Conservation (phyloP, 305 asterid genomes). For the Fraxinus floribunda region DNA sequence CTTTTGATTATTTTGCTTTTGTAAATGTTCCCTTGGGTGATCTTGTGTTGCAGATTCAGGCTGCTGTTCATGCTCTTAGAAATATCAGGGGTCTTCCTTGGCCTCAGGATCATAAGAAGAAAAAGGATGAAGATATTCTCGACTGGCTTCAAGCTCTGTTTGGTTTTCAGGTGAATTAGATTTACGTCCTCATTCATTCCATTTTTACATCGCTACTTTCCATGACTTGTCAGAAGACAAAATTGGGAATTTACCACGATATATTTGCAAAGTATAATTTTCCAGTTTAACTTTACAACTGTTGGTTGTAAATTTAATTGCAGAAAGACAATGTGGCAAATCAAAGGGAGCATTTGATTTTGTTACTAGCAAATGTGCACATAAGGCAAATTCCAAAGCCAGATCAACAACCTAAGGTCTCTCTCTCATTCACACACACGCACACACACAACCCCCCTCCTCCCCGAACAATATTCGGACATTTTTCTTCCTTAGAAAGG, state of each 20-base stretch:
- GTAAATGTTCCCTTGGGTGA: conserved; percentile 14
- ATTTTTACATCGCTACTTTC: conserved; percentile 13
- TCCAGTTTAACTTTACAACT: conserved; percentile 12
- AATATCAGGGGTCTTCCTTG: conserved; percentile 96
- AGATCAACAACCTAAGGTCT: conserved; percentile 93
- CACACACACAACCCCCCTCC: background rate
- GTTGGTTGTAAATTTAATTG: conserved; percentile 28
- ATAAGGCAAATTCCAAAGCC: conserved; percentile 93
- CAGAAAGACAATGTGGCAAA: conserved; percentile 96
- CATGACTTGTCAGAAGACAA: conserved; percentile 5
- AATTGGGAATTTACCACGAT: conserved; percentile 3
- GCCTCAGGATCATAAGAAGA: conserved; percentile 98
- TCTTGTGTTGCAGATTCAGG: conserved; percentile 68
- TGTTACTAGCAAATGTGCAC: conserved; percentile 96
- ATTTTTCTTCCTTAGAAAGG: background rate
- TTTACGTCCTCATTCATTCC: conserved; percentile 5
- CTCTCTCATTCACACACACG: conserved; percentile 1
- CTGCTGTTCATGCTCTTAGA: conserved; percentile 85
- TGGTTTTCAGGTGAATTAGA: conserved; percentile 82
- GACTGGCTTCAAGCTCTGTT: conserved; percentile 99
- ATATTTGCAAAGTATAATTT: background rate
- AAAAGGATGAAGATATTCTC: conserved; percentile 94
- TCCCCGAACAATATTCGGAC: background rate
- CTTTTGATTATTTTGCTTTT: conserved; percentile 13
- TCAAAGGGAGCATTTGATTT: conserved; percentile 96